These are phyloP conservation scores for Tuber umbilicatum DNA, from an alignment of 495 filamentous ascomycete species.

Conservation along the genomic window DNA sequence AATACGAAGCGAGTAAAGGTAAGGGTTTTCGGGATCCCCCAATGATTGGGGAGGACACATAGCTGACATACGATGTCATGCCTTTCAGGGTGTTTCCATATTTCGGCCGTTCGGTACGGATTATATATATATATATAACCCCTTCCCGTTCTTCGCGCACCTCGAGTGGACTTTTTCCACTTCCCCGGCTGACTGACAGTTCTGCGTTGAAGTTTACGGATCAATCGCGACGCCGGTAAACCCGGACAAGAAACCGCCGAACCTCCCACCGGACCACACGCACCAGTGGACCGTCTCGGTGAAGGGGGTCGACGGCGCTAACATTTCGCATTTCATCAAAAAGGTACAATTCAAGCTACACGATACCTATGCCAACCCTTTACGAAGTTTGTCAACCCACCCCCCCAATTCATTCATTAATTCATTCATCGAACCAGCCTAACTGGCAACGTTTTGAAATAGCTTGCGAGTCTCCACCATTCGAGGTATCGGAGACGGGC, in stretches of 20 bases:
- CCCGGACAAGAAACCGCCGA: slow-evolving; percentile 37
- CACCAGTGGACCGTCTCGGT: slow-evolving; percentile 94
- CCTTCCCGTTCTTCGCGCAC: background rate
- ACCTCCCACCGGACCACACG: slow-evolving; percentile 75
- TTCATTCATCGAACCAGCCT: slow-evolving; percentile 1
- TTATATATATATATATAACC: too few species aligned
- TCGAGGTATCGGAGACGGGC: slow-evolving; percentile 82
- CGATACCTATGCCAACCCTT: slow-evolving; percentile 83
- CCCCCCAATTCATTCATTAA: background rate
- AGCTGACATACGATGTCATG: background rate
- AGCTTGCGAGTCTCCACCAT: slow-evolving; percentile 66
- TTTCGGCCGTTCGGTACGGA: slow-evolving; percentile 37
- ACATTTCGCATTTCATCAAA: slow-evolving; percentile 90
- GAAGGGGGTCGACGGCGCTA: slow-evolving; percentile 71
- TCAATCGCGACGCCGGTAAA: slow-evolving; percentile 37
- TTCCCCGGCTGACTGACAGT: slow-evolving; percentile 10
- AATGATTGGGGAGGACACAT: too few species aligned
- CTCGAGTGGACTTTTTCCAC: background rate
- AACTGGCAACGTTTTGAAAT: slow-evolving; percentile 31
- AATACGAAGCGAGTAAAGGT: slow-evolving; percentile 1
- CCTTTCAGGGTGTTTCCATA: slow-evolving; percentile 34
- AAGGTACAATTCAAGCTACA: slow-evolving; percentile 97
- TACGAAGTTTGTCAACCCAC: slow-evolving; percentile 54
- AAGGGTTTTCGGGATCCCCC: background rate
- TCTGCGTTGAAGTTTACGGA: slow-evolving; percentile 32